Evolutionary conservation across 352 stramenopile genomes (phyloP), one percentile per base, ranked within the genome.

Genomic region (Phytophthora syringae): DNA sequence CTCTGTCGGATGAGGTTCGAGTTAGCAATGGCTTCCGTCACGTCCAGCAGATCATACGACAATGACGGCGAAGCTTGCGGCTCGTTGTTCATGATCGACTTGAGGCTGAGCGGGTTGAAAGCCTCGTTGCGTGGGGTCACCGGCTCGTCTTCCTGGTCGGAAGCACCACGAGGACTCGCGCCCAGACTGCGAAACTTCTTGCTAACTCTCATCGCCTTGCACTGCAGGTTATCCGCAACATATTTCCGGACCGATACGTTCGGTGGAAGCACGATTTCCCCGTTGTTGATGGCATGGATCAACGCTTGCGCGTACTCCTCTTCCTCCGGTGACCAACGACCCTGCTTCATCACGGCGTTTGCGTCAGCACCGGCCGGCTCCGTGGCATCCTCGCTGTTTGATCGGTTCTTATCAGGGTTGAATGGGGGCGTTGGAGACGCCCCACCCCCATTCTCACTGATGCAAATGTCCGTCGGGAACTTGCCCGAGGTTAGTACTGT

Each of bases 81-180:
- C 27, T 92, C 82, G 36, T 83, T 79, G 62, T 90, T 90, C 81
- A 89, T 90, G 66, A 92, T 92, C n/a, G 73, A 87, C 42, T 73
- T 70, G n/a, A 92, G 64, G 49, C 82, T 89, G 9, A 92, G 72
- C 24, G 82, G 67, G 66, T 91, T 87, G 62, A 91, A 91, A 22
- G 59, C 57, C 60, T 74, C 61, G 22, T 64, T 50, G 16, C 70
- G 56, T 20, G 50, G 39, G 34, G 37, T 60, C 21, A 52, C 22
- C 2, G 21, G 48, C 7, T 57, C 48, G 13, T 60, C 37, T 39
- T 67, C 53, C 12, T 58, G 39, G 2, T 55, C 36, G 25, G 27
- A 44, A 2, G 50, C 45, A n/a, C 52, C 48, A 15, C 57, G 64
- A 24, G 45, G 25, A 34, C 47, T 72, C 2, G 60, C 48, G 13